Base-by-base conservation (phyloP, 1,284 basidiomycete genomes). In the Anthracocystis setariae region DNA sequence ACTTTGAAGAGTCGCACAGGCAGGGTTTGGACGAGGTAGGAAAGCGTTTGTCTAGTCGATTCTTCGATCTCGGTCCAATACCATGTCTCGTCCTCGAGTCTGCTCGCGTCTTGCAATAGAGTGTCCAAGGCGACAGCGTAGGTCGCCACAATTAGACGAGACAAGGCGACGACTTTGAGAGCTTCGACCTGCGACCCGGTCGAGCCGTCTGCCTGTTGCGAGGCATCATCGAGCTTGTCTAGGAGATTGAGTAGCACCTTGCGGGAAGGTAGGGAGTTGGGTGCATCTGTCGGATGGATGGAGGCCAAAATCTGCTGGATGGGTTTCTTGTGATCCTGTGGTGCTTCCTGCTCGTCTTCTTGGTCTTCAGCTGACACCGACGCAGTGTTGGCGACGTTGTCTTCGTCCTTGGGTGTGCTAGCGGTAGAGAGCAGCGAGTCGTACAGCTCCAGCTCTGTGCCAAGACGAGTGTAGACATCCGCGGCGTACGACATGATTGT, bases 41-140 rank as follows among this genome's bases (percentile, higher is more conserved):
- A 59, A 2, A 70, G 27, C 5, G 73, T 65, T 25, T 37, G 57
- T 9, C 44, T 45, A 8, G 43, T 58, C 27, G 71, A 70, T 40
- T 76, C 73, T 45, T 76, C 75, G 33, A 78, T 70, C 8, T 75
- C 65, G 18, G 72, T 74, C 77, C 77, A 78, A 35, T 70, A 72
- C 73, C 74, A 78, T 5, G 73, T 72, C 39, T 72, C 66, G 25
- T 73, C 60, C n/a, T 73, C 65, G 13, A 77, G 49, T 39, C 56
- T 63, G 49, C 66, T 52, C 3, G 75, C 77, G 48, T 77, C 73
- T 27, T 68, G 61, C 1, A 78, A 57, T 3, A 78, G 46, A 0
- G 60, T 53, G 20, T 76, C 70, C 38, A 78, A 56, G 17, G 73
- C 71, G 9, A 70, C 50, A 8, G 72, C 69, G 37, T 75, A 77